Evolutionary conservation across 495 filamentous ascomycete species (phyloP), one percentile per base, ranked within the genome.

Genomic region (Aspergillus cristatus): DNA sequence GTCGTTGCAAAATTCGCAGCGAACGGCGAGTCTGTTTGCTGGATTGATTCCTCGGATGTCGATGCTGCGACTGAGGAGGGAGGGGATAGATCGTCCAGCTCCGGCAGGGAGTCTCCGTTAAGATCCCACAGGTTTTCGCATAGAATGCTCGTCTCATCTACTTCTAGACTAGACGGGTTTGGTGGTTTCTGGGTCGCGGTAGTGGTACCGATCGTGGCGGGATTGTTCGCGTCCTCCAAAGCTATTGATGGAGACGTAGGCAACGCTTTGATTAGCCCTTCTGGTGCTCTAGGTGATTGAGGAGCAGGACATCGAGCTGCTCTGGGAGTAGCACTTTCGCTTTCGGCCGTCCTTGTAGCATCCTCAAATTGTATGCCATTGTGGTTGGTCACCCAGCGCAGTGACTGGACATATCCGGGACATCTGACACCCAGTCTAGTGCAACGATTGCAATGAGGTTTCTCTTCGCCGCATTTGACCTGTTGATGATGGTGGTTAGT

Each of bases 401-500:
- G 48, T 5, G 66, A 55, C 47, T 74, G 67, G 3, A 62, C 54
- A 45, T 76, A 77, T 1, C 73, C 73, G 13, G 73, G 73, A 34
- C 73, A 77, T 17, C 45, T 43, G 14, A 74, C 55, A 0, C 66
- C 62, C 33, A 71, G 51, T 24, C 64, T 65, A n/a, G 49, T 62
- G 43, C 73, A 77, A 37, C 71, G 68, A 38, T 43, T 51, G 46
- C 73, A 77, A 34, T 60, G 54, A 24, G 73, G 73, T 28, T 69
- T 63, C 18, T 61, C 62, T 48, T 76, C 72, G 53, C 71, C 72
- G 46, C 72, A 76, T 58, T 76, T 76, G 39, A 76, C 57, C 72
- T 75, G 31, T 35, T 36, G 16, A 29, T 16, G 20, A 22, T n/a
- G 14, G 45, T 25, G 38, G 42, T 31, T 20, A 26, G 18, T 30